A percentile compares a stretch with the other conserved stretches of the same genome.
Evolutionary conservation across 441 rosid species (phyloP).

Genomic region (Erodium chrysanthum): DNA sequence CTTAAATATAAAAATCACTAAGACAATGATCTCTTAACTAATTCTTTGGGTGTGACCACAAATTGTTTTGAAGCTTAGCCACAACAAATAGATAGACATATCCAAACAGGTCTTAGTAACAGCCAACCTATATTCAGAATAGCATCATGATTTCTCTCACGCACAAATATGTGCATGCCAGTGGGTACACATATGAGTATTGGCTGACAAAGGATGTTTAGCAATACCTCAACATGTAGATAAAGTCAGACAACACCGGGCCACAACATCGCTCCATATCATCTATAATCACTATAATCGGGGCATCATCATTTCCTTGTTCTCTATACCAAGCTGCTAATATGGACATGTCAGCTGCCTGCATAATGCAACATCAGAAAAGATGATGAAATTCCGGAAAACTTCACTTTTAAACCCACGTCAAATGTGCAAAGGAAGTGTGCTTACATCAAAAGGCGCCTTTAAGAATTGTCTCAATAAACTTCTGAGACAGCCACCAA

Average conservation of each 20-base stretch:
- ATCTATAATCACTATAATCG: conserved; percentile 58
- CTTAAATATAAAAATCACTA: no score
- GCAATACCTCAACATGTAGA: conserved; percentile 46
- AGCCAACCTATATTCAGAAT: neutral
- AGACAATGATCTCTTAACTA: no score
- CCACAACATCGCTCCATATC: conserved; percentile 80
- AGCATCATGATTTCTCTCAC: neutral
- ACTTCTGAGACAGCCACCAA: conserved; percentile 69
- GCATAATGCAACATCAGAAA: conserved; percentile 22
- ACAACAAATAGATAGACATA: neutral
- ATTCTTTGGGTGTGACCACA: neutral
- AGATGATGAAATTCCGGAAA: neutral
- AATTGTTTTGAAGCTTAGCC: neutral
- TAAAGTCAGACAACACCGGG: conserved; percentile 64
- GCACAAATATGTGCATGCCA: neutral
- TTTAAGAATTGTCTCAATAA: conserved; percentile 63
- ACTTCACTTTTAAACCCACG: neutral
- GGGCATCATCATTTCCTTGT: conserved; percentile 35
- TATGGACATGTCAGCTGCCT: conserved; percentile 71
- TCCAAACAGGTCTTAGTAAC: neutral
- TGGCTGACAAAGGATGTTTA: neutral
- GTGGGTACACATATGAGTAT: neutral
- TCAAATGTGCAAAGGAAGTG: conserved; percentile 5
- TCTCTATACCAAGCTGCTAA: conserved; percentile 80
- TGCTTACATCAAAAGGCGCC: conserved; percentile 63